phyloP scores from a whole-genome alignment of 2,329 filamentous ascomycete genomes.

The Penicillium freii region DNA sequence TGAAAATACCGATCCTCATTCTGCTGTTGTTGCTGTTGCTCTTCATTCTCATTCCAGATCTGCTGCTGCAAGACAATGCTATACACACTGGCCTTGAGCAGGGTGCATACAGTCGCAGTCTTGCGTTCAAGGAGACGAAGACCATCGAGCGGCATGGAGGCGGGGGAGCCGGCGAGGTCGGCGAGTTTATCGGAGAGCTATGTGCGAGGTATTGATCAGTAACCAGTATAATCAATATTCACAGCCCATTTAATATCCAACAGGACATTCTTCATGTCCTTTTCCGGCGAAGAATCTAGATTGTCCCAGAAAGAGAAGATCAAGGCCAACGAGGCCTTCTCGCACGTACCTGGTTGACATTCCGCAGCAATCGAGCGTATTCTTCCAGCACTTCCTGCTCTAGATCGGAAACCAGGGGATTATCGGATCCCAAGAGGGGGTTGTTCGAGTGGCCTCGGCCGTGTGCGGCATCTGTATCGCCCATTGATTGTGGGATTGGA shows the following conservation, averaged over 20 bases:
- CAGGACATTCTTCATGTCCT: neutral
- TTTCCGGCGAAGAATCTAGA: too few species aligned
- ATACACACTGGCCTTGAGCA: slow-evolving; percentile 97
- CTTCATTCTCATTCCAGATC: slow-evolving; percentile 65
- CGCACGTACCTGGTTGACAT: slow-evolving; percentile 75
- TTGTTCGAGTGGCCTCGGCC: slow-evolving; percentile 28
- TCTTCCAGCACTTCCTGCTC: slow-evolving; percentile 96
- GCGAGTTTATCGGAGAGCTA: slow-evolving; percentile 49
- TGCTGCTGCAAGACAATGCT: slow-evolving; percentile 98
- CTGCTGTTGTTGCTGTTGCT: slow-evolving; percentile 32
- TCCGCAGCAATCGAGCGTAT: slow-evolving; percentile 81
- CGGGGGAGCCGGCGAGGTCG: slow-evolving; percentile 60
- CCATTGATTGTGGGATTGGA: slow-evolving; percentile 17
- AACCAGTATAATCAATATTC: neutral
- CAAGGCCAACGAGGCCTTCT: neutral
- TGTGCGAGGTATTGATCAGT: neutral
- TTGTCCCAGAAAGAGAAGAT: neutral
- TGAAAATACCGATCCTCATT: slow-evolving; percentile 21
- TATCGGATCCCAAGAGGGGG: slow-evolving; percentile 39
- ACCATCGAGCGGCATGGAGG: slow-evolving; percentile 74
- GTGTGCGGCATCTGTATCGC: slow-evolving; percentile 18
- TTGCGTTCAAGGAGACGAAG: slow-evolving; percentile 87
- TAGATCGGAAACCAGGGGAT: slow-evolving; percentile 62
- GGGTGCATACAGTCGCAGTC: slow-evolving; percentile 88
- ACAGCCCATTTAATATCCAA: neutral